These are phyloP conservation scores for Smallanthus sonchifolius DNA, from an alignment of 129 eudicot genomes.

Conservation along the genomic window DNA sequence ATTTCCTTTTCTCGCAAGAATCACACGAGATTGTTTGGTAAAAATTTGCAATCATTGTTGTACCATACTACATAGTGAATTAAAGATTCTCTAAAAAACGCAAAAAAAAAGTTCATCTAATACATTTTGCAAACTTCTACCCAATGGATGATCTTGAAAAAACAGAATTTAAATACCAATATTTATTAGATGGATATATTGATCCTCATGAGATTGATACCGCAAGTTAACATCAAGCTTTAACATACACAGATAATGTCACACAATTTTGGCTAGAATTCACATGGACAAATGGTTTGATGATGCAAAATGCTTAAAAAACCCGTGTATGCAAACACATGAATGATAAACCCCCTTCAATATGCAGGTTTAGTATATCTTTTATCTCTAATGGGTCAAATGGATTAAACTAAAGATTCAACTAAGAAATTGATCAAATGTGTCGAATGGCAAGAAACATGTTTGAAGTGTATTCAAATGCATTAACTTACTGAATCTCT, in stretches of 20 bases:
- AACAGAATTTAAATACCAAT: neutral
- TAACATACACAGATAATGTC: neutral
- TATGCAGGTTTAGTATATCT: neutral
- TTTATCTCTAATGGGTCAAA: too few relatives aligned
- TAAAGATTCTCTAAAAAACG: neutral
- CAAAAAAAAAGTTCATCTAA: neutral
- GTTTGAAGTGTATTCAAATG: too few relatives aligned
- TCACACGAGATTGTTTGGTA: neutral
- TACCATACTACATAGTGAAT: neutral
- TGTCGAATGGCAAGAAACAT: too few relatives aligned
- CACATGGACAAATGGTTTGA: neutral
- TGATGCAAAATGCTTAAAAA: neutral
- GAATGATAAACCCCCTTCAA: neutral
- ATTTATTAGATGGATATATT: neutral
- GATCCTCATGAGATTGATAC: neutral
- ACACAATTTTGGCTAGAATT: neutral
- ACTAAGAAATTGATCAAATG: too few relatives aligned
- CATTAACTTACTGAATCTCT: too few relatives aligned
- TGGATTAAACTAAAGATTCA: too few relatives aligned
- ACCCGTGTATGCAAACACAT: neutral
- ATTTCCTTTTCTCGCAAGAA: neutral
- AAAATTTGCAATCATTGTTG: neutral
- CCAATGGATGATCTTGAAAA: neutral
- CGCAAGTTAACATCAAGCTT: neutral
- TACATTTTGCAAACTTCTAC: neutral